Conservation (phyloP, 805 yeast species). For the Candida yuanshanica region DNA sequence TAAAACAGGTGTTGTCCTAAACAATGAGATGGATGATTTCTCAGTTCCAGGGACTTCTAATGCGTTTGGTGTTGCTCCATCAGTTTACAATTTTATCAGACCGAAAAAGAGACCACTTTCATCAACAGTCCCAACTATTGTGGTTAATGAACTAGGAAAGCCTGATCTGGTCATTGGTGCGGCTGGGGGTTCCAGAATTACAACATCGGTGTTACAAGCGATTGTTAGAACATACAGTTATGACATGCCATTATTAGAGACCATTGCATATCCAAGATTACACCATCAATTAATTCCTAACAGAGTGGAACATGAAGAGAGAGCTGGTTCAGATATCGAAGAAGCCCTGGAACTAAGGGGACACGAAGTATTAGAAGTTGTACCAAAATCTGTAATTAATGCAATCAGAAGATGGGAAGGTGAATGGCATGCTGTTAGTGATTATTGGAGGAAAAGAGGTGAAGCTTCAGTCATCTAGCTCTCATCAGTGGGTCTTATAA, state of each 20-base stretch:
- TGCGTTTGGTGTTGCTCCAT: conserved; percentile 77
- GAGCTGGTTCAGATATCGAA: conserved; percentile 37
- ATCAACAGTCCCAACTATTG: conserved; percentile 73
- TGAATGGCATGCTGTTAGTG: conserved; percentile 68
- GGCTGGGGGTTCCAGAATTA: conserved; percentile 89
- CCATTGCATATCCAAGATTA: conserved; percentile 72
- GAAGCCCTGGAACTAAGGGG: conserved; percentile 38
- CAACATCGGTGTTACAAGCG: conserved; percentile 79
- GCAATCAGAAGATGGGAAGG: conserved; percentile 38
- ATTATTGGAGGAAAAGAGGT: conserved; percentile 86
- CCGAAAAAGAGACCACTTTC: conserved; percentile 83
- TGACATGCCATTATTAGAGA: conserved; percentile 52
- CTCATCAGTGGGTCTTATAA: too few relatives aligned
- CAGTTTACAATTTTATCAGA: conserved; percentile 67
- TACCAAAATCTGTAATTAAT: conserved; percentile 53
- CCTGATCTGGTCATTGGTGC: conserved; percentile 79
- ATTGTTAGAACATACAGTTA: conserved; percentile 61
- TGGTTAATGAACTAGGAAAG: conserved; percentile 39
- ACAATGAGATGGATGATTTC: conserved; percentile 94
- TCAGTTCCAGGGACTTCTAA: conserved; percentile 65
- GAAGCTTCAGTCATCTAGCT: conserved; percentile 42
- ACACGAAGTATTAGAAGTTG: conserved; percentile 37
- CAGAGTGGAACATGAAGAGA: conserved; percentile 51
- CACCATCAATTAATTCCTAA: conserved; percentile 91
- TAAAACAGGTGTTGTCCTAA: conserved; percentile 73